Base-by-base conservation (phyloP, 1,284 basidiomycete genomes). In the Leccinum colubrinum region DNA sequence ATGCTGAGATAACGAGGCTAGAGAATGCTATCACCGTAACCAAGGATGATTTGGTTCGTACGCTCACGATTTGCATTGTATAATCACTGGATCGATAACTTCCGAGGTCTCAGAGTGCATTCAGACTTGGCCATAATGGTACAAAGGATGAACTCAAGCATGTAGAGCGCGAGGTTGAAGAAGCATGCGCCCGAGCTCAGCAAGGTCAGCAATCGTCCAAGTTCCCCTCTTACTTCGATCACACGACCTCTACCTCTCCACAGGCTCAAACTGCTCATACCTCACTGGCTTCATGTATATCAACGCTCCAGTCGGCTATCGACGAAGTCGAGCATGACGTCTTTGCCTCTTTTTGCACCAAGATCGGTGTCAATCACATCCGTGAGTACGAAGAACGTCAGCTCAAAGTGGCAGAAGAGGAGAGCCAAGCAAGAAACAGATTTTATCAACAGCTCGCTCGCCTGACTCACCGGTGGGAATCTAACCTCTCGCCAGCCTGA, bases 351-450 rank as follows among this genome's bases (percentile, higher is more conserved):
- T 99, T 99, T 79, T 98, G 97, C 74, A 73, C 76, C 41, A 83
- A 86, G 61, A 95, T 99, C 67, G 85, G 88, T 5, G 90, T 98
- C 8, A 74, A 78, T 37, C 88, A 91, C 77, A 96, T 99, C 65
- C 88, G 97, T 51, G 94, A 97, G 65, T 99, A 98, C 74, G 97
- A 99, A 76, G 91, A 94, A 72, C 86, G 92, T 17, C 95, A 98
- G 71, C 81, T 98, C 35, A 93, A 90, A 73, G 83, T 93, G 22
- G 93, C 93, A 1, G 87, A 94, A 72, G 90, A 93, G 68, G 94
- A 95, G 75, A 92, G 85, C 70, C 93, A 93, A 67, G 93, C 93
- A 3, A 81, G 93, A 60, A 78, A 96, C 66, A 84, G 90, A 59
- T 97, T 88, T 71, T 89, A 95, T 64, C 91, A 90, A 11, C 95